These are phyloP conservation scores for Grosmannia huntii DNA, from an alignment of 2,329 filamentous ascomycete genomes.

Conservation along the genomic window DNA sequence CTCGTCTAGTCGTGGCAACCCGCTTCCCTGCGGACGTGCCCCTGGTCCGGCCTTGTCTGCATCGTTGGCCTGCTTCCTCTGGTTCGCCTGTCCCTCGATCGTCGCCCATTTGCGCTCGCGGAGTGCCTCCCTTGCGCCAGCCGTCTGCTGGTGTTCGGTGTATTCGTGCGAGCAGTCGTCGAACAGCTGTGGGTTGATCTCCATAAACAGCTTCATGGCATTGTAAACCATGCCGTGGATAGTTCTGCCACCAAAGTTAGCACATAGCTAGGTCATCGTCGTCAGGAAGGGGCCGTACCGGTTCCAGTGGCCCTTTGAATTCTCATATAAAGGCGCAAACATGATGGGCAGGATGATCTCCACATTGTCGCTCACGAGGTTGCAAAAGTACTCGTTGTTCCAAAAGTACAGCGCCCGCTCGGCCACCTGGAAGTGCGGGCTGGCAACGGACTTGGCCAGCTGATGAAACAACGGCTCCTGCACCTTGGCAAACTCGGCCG, in stretches of 20 bases:
- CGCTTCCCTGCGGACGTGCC: constrained; percentile 25
- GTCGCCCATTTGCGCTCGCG: constrained; percentile 84
- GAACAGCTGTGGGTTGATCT: constrained; percentile 96
- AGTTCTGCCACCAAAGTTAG: constrained; percentile 44
- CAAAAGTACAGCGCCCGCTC: constrained; percentile 97
- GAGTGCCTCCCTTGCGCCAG: constrained; percentile 67
- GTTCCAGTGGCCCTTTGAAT: constrained; percentile 99
- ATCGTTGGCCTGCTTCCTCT: constrained; percentile 37
- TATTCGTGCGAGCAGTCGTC: constrained; percentile 98
- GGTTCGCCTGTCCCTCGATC: constrained; percentile 66
- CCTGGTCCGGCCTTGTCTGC: constrained; percentile 19
- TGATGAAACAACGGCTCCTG: constrained; percentile 97
- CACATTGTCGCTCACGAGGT: constrained; percentile 96
- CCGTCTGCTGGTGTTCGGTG: constrained; percentile 88
- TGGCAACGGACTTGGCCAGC: constrained; percentile 92
- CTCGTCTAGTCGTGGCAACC: constrained; percentile 52
- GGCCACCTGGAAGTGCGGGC: constrained; percentile 96
- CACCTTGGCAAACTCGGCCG: constrained; percentile 94
- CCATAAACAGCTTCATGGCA: constrained; percentile 99
- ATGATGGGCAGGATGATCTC: constrained; percentile 98
- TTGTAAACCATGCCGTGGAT: constrained; percentile 99
- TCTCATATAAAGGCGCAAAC: constrained; percentile 97
- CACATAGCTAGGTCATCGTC: not conserved
- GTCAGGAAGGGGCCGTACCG: constrained; percentile 37
- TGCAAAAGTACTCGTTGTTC: constrained; percentile 99